Conservation (phyloP, 345 rosid species). For the Tarenaya hassleriana region DNA sequence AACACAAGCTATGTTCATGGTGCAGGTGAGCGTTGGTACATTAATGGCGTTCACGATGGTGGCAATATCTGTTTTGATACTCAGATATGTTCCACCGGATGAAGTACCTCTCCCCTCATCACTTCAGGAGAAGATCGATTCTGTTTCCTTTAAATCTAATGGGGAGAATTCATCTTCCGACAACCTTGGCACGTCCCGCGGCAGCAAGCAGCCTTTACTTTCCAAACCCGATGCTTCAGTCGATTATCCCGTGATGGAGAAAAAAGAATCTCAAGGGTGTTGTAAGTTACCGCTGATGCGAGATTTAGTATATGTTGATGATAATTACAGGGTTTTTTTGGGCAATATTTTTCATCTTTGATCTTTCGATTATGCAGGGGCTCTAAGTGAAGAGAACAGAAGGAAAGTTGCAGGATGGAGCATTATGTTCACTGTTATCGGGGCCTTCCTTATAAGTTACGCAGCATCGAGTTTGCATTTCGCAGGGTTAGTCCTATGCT, state of each 20-base stretch:
- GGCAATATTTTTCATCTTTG: slow-evolving; percentile 7
- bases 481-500: slow-evolving; percentile 47
- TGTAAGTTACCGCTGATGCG: slow-evolving; percentile 37
- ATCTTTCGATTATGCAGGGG: slow-evolving; percentile 48
- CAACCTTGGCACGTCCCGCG: slow-evolving; percentile 32
- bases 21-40: slow-evolving; percentile 97
- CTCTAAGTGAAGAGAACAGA: slow-evolving; percentile 52
- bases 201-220: slow-evolving; percentile 41
- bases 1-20: slow-evolving; percentile 8
- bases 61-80: slow-evolving; percentile 80
- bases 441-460: slow-evolving; percentile 64
- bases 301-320: not conserved
- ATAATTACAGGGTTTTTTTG: not conserved
- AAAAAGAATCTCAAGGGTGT: slow-evolving; percentile 44
- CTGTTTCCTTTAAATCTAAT: slow-evolving; percentile 39
- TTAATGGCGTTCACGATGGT: slow-evolving; percentile 96
- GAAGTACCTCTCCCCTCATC: slow-evolving; percentile 76
- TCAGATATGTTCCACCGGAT: slow-evolving; percentile 94
- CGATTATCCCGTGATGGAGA: slow-evolving; percentile 37
- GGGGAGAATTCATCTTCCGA: slow-evolving; percentile 15
- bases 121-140: slow-evolving; percentile 65
- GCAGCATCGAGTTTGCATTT: slow-evolving; percentile 59
- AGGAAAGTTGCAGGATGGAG: slow-evolving; percentile 87
- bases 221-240: slow-evolving; percentile 23
- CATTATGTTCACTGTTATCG: slow-evolving; percentile 65